phyloP scores from a whole-genome alignment of 2,329 filamentous ascomycete genomes.

The Botrytis paeoniae region DNA sequence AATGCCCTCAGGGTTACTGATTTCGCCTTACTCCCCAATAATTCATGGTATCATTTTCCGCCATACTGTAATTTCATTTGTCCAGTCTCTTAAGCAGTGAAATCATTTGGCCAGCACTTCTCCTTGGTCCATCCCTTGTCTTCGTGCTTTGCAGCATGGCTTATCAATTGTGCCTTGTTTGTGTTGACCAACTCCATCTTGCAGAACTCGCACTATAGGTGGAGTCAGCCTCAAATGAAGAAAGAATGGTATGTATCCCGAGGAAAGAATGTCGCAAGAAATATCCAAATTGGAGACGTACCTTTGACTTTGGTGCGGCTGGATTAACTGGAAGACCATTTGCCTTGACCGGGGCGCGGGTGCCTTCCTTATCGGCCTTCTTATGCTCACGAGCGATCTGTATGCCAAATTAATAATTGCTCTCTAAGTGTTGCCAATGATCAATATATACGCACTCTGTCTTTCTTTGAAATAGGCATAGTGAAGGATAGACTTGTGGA shows the following conservation, averaged over 20 bases:
- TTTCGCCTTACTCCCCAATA: slow-evolving; percentile 17
- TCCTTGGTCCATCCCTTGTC: slow-evolving; percentile 52
- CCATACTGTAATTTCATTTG: neutral
- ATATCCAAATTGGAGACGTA: slow-evolving; percentile 32
- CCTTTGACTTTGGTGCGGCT: slow-evolving; percentile 50
- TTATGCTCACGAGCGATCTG: slow-evolving; percentile 55
- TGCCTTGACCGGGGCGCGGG: slow-evolving; percentile 51
- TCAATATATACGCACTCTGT: slow-evolving; percentile 37
- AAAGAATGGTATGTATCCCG: too few relatives aligned
- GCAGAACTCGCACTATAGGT: slow-evolving; percentile 48
- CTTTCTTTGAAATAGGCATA: slow-evolving; percentile 49
- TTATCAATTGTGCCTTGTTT: slow-evolving; percentile 50
- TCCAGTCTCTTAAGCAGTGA: slow-evolving; percentile 28
- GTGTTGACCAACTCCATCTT: slow-evolving; percentile 51
- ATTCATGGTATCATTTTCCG: slow-evolving; percentile 14
- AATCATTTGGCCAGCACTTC: slow-evolving; percentile 57
- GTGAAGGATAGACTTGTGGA: neutral
- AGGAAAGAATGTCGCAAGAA: neutral
- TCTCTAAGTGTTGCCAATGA: neutral
- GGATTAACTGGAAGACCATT: slow-evolving; percentile 55
- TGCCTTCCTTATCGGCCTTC: slow-evolving; percentile 53
- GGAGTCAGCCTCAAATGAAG: neutral
- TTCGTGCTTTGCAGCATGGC: slow-evolving; percentile 52
- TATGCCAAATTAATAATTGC: neutral
- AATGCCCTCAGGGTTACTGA: slow-evolving; percentile 10